These are phyloP conservation scores for Colletotrichum sublineola DNA, from an alignment of 2,329 filamentous ascomycete species.

Conservation along the genomic window DNA sequence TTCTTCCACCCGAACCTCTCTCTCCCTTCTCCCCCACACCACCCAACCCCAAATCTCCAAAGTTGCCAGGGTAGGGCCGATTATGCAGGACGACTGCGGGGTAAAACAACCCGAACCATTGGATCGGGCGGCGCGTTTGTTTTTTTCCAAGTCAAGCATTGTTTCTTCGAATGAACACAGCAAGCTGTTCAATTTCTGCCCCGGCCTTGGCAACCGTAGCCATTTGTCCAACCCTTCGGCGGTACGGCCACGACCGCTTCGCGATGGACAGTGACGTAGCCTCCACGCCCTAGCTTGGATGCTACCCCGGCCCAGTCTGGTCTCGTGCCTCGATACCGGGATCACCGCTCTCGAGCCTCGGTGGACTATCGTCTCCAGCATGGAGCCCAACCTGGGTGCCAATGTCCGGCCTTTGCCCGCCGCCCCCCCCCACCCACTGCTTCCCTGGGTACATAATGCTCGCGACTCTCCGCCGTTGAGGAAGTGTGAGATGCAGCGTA, in stretches of 20 bases:
- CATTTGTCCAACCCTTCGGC: too few species aligned
- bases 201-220: not conserved
- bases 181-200: slow-evolving; percentile 1
- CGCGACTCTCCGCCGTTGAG: not conserved
- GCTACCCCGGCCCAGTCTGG: slow-evolving; percentile 23
- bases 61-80: slow-evolving; percentile 33
- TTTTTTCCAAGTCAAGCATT: not conserved
- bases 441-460: slow-evolving; percentile 29
- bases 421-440: not conserved
- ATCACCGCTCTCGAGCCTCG: slow-evolving; percentile 18
- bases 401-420: slow-evolving; percentile 30
- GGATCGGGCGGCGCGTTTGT: slow-evolving; percentile 6
- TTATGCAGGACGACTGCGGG: slow-evolving; percentile 35
- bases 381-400: not conserved
- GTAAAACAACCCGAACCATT: slow-evolving; percentile 31
- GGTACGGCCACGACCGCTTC: not conserved
- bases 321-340: slow-evolving; percentile 34
- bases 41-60: slow-evolving; percentile 36
- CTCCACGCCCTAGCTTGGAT: slow-evolving; percentile 5
- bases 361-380: slow-evolving; percentile 35
- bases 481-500: slow-evolving; percentile 5
- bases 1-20: not conserved
- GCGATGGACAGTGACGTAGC: slow-evolving; percentile 25
- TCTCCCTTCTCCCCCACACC: slow-evolving; percentile 25
- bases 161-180: not conserved